Evolutionary conservation across 2,329 filamentous ascomycete genomes (phyloP).

Genomic region (Cladorrhinum sp.): DNA sequence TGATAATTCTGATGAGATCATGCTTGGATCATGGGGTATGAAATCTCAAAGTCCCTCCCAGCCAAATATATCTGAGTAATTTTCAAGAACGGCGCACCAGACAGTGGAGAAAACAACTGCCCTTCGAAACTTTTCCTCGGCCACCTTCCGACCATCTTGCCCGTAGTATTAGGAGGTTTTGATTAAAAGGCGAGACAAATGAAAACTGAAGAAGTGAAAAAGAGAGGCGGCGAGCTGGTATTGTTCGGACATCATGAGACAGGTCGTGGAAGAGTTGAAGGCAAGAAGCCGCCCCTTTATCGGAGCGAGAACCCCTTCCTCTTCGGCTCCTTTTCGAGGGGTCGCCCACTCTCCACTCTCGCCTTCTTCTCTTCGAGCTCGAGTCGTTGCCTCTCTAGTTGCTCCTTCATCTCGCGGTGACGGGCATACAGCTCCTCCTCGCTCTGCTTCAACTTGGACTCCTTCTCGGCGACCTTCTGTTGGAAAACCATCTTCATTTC

Average conservation of each 20-base stretch:
- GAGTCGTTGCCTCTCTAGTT: constrained; percentile 88
- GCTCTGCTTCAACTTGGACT: constrained; percentile 99
- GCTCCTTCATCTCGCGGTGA: constrained; percentile 99
- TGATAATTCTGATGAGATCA: constrained; percentile 19
- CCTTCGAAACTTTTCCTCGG: constrained; percentile 21
- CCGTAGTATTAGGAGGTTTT: constrained; percentile 42
- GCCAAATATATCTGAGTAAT: constrained; percentile 26
- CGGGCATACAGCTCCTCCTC: constrained; percentile 98
- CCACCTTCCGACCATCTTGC: constrained; percentile 31
- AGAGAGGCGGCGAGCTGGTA: constrained; percentile 56
- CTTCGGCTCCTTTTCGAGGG: constrained; percentile 96
- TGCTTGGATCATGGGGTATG: constrained; percentile 14
- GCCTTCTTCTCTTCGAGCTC: constrained; percentile 99
- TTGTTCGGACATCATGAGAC: constrained; percentile 58
- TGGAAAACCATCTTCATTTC: constrained; percentile 99
- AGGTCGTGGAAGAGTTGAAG: constrained; percentile 38
- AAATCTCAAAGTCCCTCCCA: constrained; percentile 19
- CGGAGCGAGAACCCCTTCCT: constrained; percentile 99
- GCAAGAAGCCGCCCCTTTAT: constrained; percentile 49
- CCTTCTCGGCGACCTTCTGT: constrained; percentile 99
- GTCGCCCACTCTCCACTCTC: constrained; percentile 90
- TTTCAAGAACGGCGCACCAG: constrained; percentile 23
- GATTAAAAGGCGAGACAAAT: constrained; percentile 44
- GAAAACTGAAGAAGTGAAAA: constrained; percentile 44
- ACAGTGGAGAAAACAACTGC: background rate